These are phyloP conservation scores for Penicillium sp. DNA, from an alignment of 2,329 filamentous ascomycete species.

Conservation along the genomic window DNA sequence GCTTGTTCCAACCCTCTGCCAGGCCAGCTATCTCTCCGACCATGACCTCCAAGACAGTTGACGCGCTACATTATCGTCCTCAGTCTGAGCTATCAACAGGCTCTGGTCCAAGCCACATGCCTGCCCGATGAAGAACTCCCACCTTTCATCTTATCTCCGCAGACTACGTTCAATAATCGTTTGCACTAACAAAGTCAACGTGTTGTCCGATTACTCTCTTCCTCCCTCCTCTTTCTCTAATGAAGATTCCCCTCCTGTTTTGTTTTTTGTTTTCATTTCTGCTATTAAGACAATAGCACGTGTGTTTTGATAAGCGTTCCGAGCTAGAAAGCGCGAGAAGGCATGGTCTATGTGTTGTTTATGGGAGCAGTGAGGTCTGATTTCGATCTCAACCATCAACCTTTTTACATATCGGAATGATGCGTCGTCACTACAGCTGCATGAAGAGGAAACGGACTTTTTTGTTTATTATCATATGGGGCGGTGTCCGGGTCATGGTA, in stretches of 20 bases:
- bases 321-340: conserved; percentile 5
- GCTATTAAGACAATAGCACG: conserved; percentile 12
- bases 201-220: conserved; percentile 4
- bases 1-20: conserved; percentile 33
- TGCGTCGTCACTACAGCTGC: conserved; percentile 10
- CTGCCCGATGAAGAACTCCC: conserved; percentile 26
- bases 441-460: conserved; percentile 11
- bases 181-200: conserved; percentile 1
- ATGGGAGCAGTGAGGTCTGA: background rate
- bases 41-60: conserved; percentile 31
- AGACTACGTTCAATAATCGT: background rate
- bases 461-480: conserved; percentile 7
- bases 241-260: conserved; percentile 12
- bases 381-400: conserved; percentile 3
- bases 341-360: conserved; percentile 5
- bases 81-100: conserved; percentile 30
- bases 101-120: conserved; percentile 33
- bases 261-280: conserved; percentile 6
- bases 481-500: conserved; percentile 11
- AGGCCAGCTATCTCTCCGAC: conserved; percentile 34
- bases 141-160: background rate
- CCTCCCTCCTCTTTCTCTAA: conserved; percentile 13
- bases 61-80: conserved; percentile 29
- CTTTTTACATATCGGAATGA: conserved; percentile 16
- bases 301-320: conserved; percentile 19